These are phyloP conservation scores for Mortierella sp. DNA, from an alignment of 371 early-diverging fungal species.

Conservation along the genomic window DNA sequence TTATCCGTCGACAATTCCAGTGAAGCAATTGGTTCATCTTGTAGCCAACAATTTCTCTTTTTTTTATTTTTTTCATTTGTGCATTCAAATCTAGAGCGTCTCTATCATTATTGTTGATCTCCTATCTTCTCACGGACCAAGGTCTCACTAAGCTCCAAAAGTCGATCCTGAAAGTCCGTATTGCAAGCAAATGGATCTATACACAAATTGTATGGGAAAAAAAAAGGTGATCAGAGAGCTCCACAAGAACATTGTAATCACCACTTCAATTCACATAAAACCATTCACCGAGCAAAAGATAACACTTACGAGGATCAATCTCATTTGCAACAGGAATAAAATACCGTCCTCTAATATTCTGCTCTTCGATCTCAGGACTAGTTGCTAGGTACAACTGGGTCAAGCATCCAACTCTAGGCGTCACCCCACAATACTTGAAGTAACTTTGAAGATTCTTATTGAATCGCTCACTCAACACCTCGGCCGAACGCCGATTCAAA, in stretches of 20 bases:
- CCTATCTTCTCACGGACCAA: constrained; percentile 39
- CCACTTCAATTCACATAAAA: no score
- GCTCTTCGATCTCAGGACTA: constrained; percentile 58
- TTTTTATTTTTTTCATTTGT: not conserved
- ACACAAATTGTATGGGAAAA: no score
- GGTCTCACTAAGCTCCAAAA: constrained; percentile 26
- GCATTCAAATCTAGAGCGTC: not conserved
- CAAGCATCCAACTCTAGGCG: constrained; percentile 60
- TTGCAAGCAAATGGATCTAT: constrained; percentile 22
- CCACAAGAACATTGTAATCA: no score
- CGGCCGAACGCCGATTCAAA: not conserved
- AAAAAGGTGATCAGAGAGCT: no score
- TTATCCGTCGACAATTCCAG: no score
- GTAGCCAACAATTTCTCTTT: no score
- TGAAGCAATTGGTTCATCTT: no score
- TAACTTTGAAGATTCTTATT: not conserved
- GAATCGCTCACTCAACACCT: not conserved
- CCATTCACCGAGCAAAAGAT: no score
- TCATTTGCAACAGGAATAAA: constrained; percentile 40
- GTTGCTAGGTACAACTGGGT: constrained; percentile 73
- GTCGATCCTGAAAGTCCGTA: constrained; percentile 10
- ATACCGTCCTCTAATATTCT: constrained; percentile 28
- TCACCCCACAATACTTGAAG: not conserved
- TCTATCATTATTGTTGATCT: constrained; percentile 26
- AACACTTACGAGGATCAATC: constrained; percentile 21